Base-by-base conservation (phyloP, 2,329 filamentous ascomycete species). In the Lachnum nothofagi region DNA sequence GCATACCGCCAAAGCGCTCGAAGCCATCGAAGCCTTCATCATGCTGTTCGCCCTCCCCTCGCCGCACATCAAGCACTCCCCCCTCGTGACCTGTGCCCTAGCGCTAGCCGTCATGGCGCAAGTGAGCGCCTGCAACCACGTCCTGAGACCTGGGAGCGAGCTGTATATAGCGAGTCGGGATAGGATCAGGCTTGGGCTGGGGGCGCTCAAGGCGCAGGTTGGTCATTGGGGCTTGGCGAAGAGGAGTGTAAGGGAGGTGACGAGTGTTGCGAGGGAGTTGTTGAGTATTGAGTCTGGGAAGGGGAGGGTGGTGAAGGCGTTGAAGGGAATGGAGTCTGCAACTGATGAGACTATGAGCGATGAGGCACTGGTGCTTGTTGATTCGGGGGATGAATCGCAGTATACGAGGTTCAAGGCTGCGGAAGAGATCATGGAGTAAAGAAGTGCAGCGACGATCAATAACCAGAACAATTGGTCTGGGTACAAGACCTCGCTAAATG, bases 1-100 rank as follows among this genome's bases (percentile, higher is more conserved):
- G 22, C 78, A 82, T 60, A 79, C 78, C 0, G 74, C 76, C 43
- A 83, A 83, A 61, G 77, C 79, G 2, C 71, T 83, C 31, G 74
- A 77, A 23, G 54, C 78, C 75, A 0, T 80, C 79, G 3, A 79
- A 79, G 52, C 76, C 76, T 27, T 72, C 82, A 38, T 76, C 74
- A 3, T 67, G 67, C 62, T 78, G 0, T 72, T 77, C 12, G 72
- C 75, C 1, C 69, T 84, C 2, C 80, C 79, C 0, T 70, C 73
- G 2, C 70, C 73, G 1, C 65, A 80, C 0, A 67, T 76, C 14
- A 71, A 75, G 44, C 78, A 83, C 60, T 79, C 70, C 0, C 78
- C 78, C 0, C 76, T 79, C 59, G 77, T 80, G 61, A 75, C 75
- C 33, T 82, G 78, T 55, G 72, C 72, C 5, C 66, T 81, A 19